Percentiles rank a stretch among this genome's conserved stretches.
Conservation (phyloP, 768 basidiomycete species). For the Termitomyces sp. region DNA sequence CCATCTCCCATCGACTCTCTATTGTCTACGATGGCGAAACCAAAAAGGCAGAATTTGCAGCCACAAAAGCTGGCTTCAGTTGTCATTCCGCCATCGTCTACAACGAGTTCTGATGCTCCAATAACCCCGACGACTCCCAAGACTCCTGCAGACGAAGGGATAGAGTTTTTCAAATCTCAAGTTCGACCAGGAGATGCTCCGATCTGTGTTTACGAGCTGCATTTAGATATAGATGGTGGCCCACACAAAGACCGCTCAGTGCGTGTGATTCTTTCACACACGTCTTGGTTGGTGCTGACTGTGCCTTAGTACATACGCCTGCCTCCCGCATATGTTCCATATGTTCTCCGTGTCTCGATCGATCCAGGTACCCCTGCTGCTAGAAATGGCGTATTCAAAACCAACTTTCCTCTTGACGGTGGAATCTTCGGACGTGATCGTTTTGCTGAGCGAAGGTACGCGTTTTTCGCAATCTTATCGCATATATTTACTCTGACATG, state of each 20-base stretch:
- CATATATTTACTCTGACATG: constrained; percentile 14
- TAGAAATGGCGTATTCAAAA: constrained; percentile 88
- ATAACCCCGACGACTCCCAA: constrained; percentile 52
- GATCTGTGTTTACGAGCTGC: constrained; percentile 81
- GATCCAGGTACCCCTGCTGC: constrained; percentile 91
- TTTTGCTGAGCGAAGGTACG: constrained; percentile 70
- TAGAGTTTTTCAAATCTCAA: constrained; percentile 76
- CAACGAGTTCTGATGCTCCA: constrained; percentile 18
- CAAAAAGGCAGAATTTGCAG: constrained; percentile 16
- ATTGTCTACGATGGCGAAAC: constrained; percentile 17
- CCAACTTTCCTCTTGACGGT: constrained; percentile 95
- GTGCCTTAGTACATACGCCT: constrained; percentile 82
- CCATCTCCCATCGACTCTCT: constrained; percentile 5
- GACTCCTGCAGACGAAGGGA: constrained; percentile 91
- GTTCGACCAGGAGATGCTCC: constrained; percentile 48
- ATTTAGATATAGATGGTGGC: constrained; percentile 85
- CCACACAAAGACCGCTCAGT: constrained; percentile 84
- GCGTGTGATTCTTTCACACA: constrained; percentile 20
- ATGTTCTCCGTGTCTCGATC: constrained; percentile 85
- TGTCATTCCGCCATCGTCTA: constrained; percentile 23
- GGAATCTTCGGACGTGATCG: constrained; percentile 73
- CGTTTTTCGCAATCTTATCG: constrained; percentile 2
- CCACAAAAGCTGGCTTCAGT: constrained; percentile 23
- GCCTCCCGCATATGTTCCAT: constrained; percentile 84
- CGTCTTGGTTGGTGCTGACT: background rate